phyloP scores from a whole-genome alignment of 108 stramenopile genomes.

The Schizochytrium sp. region DNA sequence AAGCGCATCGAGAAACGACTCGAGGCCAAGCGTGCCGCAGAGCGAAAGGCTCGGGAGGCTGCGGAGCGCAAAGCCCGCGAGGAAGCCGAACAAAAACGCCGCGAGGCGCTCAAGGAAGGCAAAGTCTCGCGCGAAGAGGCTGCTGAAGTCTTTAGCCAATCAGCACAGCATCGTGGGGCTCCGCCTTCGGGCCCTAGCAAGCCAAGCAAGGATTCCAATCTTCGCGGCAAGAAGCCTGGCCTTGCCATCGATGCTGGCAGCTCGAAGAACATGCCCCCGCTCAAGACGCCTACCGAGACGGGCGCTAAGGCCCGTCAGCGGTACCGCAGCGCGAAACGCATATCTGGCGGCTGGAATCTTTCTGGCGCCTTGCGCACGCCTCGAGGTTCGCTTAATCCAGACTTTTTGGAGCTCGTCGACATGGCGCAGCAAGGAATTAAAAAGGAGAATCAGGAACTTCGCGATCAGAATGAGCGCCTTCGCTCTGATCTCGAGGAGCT shows the following conservation, averaged over 20 bases:
- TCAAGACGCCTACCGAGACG: not conserved
- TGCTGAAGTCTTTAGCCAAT: not conserved
- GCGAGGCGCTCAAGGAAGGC: not conserved
- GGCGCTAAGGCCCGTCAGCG: not conserved
- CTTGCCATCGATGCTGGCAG: not conserved
- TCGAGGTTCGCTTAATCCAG: not conserved
- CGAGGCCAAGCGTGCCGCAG: not conserved
- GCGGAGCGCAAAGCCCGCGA: not conserved
- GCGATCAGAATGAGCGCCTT: not conserved
- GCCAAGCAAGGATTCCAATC: not conserved
- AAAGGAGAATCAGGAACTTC: not conserved
- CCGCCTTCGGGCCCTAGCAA: not conserved
- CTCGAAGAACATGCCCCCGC: not conserved
- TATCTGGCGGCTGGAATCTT: not conserved
- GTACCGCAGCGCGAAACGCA: not conserved
- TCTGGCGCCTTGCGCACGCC: constrained; percentile 12
- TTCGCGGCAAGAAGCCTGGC: not conserved
- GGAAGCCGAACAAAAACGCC: not conserved
- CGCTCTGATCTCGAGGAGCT: not conserved
- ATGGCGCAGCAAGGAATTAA: not conserved
- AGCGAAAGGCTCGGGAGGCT: not conserved
- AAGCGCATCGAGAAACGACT: not conserved
- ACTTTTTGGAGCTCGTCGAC: not conserved
- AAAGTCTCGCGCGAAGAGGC: not conserved
- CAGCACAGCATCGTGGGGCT: not conserved